phyloP scores from a whole-genome alignment of 2,329 filamentous ascomycete species.

The Nectriaceae sp. region DNA sequence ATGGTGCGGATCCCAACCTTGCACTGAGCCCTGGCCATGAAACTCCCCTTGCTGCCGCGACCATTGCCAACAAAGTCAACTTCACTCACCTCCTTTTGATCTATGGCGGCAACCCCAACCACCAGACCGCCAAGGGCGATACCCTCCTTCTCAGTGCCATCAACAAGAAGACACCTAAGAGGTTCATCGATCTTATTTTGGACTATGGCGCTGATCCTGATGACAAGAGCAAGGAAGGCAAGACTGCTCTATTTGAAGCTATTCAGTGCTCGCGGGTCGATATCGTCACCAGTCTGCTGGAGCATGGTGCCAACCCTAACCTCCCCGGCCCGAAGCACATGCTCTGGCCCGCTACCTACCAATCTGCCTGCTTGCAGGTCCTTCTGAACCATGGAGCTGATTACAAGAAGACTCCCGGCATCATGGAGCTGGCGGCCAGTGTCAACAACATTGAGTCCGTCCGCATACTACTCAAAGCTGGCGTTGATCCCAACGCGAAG shows the following conservation, averaged over 20 bases:
- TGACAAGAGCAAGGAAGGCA: slow-evolving; percentile 60
- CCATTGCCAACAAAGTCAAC: slow-evolving; percentile 53
- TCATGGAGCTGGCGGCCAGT: slow-evolving; percentile 65
- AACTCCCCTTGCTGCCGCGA: slow-evolving; percentile 54
- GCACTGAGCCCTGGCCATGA: slow-evolving; percentile 52
- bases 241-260: slow-evolving; percentile 64
- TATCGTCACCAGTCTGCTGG: slow-evolving; percentile 49
- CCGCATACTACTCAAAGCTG: slow-evolving; percentile 56
- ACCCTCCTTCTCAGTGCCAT: slow-evolving; percentile 63
- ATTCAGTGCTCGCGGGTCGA: slow-evolving; percentile 59
- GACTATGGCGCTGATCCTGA: slow-evolving; percentile 61
- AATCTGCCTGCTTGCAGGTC: slow-evolving; percentile 58
- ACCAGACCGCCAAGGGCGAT: slow-evolving; percentile 56
- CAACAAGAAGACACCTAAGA: slow-evolving; percentile 56
- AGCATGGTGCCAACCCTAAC: slow-evolving; percentile 67
- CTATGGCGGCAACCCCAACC: slow-evolving; percentile 61
- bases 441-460: slow-evolving; percentile 66
- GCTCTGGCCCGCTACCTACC: slow-evolving; percentile 65
- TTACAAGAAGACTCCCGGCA: slow-evolving; percentile 58
- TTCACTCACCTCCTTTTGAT: slow-evolving; percentile 62
- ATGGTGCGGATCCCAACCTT: slow-evolving; percentile 61
- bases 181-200: slow-evolving; percentile 60
- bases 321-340: slow-evolving; percentile 69
- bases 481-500: slow-evolving; percentile 61
- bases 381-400: slow-evolving; percentile 63